These are phyloP conservation scores for Kwoniella botswanensis DNA, from an alignment of 768 basidiomycete genomes.

Conservation along the genomic window DNA sequence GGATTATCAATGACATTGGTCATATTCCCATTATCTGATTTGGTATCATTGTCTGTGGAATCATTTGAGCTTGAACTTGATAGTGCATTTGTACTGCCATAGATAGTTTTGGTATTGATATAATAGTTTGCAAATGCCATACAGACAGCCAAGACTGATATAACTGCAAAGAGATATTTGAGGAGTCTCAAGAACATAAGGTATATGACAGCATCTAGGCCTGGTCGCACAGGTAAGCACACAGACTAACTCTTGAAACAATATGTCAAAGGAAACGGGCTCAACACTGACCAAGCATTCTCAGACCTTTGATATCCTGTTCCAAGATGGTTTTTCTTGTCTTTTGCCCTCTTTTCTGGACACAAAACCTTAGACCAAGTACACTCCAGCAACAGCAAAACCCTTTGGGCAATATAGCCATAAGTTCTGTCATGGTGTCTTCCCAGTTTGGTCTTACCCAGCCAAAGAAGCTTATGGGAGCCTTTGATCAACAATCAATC, in stretches of 20 bases:
- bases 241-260: background rate
- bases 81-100: slow-evolving; percentile 9
- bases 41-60: background rate
- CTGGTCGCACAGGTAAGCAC: slow-evolving; percentile 52
- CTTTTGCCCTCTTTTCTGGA: background rate
- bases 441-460: slow-evolving; percentile 21
- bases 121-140: slow-evolving; percentile 42
- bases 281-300: slow-evolving; percentile 22
- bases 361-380: background rate
- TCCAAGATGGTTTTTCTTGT: slow-evolving; percentile 13
- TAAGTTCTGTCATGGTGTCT: slow-evolving; percentile 22
- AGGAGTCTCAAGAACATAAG: slow-evolving; percentile 88
- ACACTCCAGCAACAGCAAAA: slow-evolving; percentile 1
- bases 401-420: slow-evolving; percentile 17
- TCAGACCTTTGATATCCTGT: slow-evolving; percentile 21
- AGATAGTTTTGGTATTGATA: slow-evolving; percentile 40
- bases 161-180: slow-evolving; percentile 60
- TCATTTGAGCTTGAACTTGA: background rate
- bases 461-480: slow-evolving; percentile 13
- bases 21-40: background rate
- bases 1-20: slow-evolving; percentile 33
- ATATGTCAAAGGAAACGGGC: too few species aligned
- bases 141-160: slow-evolving; percentile 37
- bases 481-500: background rate
- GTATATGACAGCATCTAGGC: slow-evolving; percentile 90